These are phyloP conservation scores for Auricularia sp. DNA, from an alignment of 768 basidiomycete species.

Conservation along the genomic window DNA sequence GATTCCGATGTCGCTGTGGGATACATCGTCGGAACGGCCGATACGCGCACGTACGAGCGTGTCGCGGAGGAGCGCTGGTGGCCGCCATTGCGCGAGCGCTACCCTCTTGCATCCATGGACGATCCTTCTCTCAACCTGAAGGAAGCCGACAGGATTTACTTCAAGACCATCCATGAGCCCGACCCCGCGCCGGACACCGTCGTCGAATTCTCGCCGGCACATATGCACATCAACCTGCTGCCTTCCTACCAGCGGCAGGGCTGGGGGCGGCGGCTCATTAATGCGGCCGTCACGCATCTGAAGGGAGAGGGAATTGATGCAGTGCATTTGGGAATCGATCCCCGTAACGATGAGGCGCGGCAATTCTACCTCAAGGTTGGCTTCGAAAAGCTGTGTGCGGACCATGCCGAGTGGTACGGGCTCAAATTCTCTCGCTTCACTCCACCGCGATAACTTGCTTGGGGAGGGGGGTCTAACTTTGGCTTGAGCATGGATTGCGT, in stretches of 20 bases:
- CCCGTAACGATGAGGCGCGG: constrained; percentile 48
- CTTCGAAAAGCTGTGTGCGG: constrained; percentile 40
- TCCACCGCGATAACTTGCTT: too few species aligned
- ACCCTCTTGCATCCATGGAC: constrained; percentile 23
- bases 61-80: constrained; percentile 53
- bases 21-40: constrained; percentile 57
- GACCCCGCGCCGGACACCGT: constrained; percentile 40
- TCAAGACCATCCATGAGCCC: constrained; percentile 26
- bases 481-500: too few species aligned
- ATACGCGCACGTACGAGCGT: constrained; percentile 56
- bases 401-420: constrained; percentile 6
- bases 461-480: too few species aligned
- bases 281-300: constrained; percentile 43
- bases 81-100: constrained; percentile 49
- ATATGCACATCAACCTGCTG: constrained; percentile 67
- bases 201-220: constrained; percentile 58
- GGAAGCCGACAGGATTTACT: constrained; percentile 32
- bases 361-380: constrained; percentile 55
- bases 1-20: constrained; percentile 46
- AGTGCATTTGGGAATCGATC: constrained; percentile 63
- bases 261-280: constrained; percentile 60
- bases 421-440: not conserved
- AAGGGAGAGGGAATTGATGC: constrained; percentile 35
- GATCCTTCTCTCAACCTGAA: constrained; percentile 8
- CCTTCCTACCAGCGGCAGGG: constrained; percentile 56